Evolutionary conservation across 805 yeast species (phyloP), one percentile per base, ranked within the genome.

Genomic region (Saturnispora serradocipensis): DNA sequence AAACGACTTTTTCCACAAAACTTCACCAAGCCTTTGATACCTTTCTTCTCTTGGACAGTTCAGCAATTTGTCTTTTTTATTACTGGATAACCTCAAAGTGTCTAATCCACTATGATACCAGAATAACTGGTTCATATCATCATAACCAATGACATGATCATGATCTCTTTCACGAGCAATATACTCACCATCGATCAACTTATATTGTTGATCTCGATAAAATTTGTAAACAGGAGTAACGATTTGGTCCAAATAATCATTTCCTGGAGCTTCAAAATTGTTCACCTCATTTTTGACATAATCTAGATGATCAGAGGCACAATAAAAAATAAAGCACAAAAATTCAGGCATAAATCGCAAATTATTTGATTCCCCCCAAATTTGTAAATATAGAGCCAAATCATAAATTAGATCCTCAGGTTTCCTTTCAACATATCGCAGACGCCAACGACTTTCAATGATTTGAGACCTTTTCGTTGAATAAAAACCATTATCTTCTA

Each of bases 321-420:
- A 71, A 60, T 79, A 78, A 64, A 73, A 80, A 54, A 80, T 74
- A 67, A 75, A 80, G 64, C 84, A 80, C 4, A 71, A 34, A 43
- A 69, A 64, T 56, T 76, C 80, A 1, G 82, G 81, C 61, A 73
- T 66, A 56, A 75, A 77, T 51, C 82, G 61, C 28, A 77, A 70
- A 63, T 81, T 84, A 63, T 82, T 83, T 5, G 89, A 84, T 64
- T 86, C 90, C 35, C 90, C 90, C 90, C 90, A 84, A 42, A 82
- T 72, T 51, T 77, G 73, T 57, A 78, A 68, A 63, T 77, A 82
- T 43, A 83, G 74, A 45, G 84, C 86, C 55, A 84, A 65, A 67
- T 80, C 90, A 52, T 79, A 72, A 3, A 81, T 75, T 68, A 84
- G 78, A 56, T 86, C 87, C 30, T 65, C 67, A 3, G 79, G 77